A percentile compares a stretch with the other conserved stretches of the same genome.
Conservation (phyloP, 352 stramenopile species). For the Phytophthora lateralis region DNA sequence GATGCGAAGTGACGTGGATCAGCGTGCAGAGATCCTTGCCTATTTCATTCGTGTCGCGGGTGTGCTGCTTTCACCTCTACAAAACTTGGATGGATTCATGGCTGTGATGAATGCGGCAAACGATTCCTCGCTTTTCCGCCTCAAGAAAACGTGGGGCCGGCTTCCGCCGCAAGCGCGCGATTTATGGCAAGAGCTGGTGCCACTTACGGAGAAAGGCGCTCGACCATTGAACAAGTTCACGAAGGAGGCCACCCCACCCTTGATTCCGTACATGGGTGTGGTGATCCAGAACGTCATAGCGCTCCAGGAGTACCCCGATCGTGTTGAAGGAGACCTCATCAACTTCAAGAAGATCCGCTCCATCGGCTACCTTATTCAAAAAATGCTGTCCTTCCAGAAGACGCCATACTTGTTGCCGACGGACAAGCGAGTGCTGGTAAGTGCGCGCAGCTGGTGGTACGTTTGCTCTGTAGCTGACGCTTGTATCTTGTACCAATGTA, state of each 20-base stretch:
- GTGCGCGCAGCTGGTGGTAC: slow-evolving; percentile 1
- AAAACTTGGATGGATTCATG: slow-evolving; percentile 91
- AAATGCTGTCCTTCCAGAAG: slow-evolving; percentile 70
- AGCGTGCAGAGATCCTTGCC: slow-evolving; percentile 78
- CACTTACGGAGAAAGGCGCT: slow-evolving; percentile 83
- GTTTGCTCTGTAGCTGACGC: not conserved
- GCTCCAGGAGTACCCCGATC: slow-evolving; percentile 83
- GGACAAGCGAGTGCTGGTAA: slow-evolving; percentile 83
- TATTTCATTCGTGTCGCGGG: slow-evolving; percentile 88
- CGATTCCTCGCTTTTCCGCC: slow-evolving; percentile 83
- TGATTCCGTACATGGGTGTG: slow-evolving; percentile 87
- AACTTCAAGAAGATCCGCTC: slow-evolving; percentile 91
- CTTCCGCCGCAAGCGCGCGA: slow-evolving; percentile 72
- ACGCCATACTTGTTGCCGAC: slow-evolving; percentile 80
- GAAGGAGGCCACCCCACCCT: slow-evolving; percentile 66
- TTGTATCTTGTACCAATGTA: slow-evolving; percentile 24
- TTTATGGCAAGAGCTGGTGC: slow-evolving; percentile 85
- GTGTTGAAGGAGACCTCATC: slow-evolving; percentile 75
- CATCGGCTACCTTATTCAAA: slow-evolving; percentile 62
- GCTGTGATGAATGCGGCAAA: slow-evolving; percentile 91
- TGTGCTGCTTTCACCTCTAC: slow-evolving; percentile 72
- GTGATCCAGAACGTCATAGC: slow-evolving; percentile 87
- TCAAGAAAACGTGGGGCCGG: slow-evolving; percentile 88
- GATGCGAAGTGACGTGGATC: slow-evolving; percentile 72
- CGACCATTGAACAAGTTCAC: slow-evolving; percentile 80